A percentile compares a stretch with the other conserved stretches of the same genome.
These are phyloP conservation scores for Aspergillus wentii DNA, from an alignment of 495 filamentous ascomycete species.

Conservation along the genomic window DNA sequence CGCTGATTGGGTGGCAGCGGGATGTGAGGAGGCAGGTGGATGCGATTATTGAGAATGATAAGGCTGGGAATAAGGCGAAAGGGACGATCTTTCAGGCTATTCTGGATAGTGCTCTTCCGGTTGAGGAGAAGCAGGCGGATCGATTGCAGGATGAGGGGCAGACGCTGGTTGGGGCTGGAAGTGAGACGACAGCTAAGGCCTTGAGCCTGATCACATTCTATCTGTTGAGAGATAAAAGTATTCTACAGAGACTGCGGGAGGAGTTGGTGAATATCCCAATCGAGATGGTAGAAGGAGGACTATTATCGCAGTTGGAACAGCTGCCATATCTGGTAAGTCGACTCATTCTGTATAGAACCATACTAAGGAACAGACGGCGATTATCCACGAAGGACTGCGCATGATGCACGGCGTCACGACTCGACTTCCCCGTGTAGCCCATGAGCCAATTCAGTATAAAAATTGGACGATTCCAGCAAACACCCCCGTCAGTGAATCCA, in stretches of 20 bases:
- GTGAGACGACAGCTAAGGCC: conserved; percentile 27
- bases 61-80: neutral
- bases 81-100: conserved; percentile 27
- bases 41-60: conserved; percentile 4
- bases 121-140: conserved; percentile 14
- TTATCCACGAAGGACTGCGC: neutral
- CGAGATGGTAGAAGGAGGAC: neutral
- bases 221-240: conserved; percentile 14
- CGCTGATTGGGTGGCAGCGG: conserved; percentile 5
- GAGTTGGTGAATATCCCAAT: conserved; percentile 24
- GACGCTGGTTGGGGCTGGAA: conserved; percentile 28
- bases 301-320: conserved; percentile 5
- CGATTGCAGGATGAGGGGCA: conserved; percentile 30
- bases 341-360: too few relatives aligned
- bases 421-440: too few relatives aligned
- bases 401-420: too few relatives aligned
- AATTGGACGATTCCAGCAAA: conserved; percentile 5
- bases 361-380: too few relatives aligned
- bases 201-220: conserved; percentile 24
- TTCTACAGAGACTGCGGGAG: conserved; percentile 12
- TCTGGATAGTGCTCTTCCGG: conserved; percentile 16
- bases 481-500: conserved; percentile 14
- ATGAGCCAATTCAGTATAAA: too few relatives aligned
- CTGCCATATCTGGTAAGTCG: conserved; percentile 13
- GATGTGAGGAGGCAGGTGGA: conserved; percentile 9